phyloP scores from a whole-genome alignment of 192 early-diverging fungal species.

The Spizellomyces punctatus region DNA sequence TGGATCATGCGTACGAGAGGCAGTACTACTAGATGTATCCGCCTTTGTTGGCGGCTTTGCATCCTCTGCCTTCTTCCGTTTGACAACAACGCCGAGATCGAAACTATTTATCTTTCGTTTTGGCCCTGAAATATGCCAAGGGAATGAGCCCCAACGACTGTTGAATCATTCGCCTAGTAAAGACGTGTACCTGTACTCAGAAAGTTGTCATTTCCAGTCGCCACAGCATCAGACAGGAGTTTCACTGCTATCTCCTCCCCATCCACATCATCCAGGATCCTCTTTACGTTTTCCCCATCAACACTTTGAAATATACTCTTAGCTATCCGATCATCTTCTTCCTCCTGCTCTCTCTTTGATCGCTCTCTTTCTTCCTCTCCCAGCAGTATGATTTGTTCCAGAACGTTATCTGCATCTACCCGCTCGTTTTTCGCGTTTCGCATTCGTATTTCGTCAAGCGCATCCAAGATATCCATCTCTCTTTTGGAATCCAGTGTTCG shows the following conservation, averaged over 20 bases:
- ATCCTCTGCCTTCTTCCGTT: constrained; percentile 10
- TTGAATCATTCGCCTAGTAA: too few relatives aligned
- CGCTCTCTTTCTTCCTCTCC: constrained; percentile 30
- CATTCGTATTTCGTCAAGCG: constrained; percentile 91
- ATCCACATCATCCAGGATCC: constrained; percentile 53
- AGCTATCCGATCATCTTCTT: constrained; percentile 67
- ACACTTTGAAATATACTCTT: constrained; percentile 62
- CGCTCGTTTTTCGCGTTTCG: constrained; percentile 83
- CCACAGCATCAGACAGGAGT: too few relatives aligned
- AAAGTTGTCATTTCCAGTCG: too few relatives aligned
- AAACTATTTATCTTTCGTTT: neutral
- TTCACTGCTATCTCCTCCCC: neutral
- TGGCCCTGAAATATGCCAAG: too few relatives aligned
- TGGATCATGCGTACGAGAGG: neutral
- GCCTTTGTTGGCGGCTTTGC: neutral
- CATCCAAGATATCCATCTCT: constrained; percentile 98
- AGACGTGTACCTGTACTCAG: too few relatives aligned
- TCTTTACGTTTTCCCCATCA: constrained; percentile 68
- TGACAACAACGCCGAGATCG: constrained; percentile 20
- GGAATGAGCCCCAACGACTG: too few relatives aligned
- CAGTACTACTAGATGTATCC: neutral
- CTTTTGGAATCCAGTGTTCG: constrained; percentile 89
- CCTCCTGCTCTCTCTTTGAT: constrained; percentile 47
- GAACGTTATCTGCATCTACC: constrained; percentile 65
- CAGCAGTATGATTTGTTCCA: constrained; percentile 52